Percentiles rank a stretch among this genome's conserved stretches.
phyloP scores from a whole-genome alignment of 768 basidiomycete species.

The Pulveroboletus ravenelii region DNA sequence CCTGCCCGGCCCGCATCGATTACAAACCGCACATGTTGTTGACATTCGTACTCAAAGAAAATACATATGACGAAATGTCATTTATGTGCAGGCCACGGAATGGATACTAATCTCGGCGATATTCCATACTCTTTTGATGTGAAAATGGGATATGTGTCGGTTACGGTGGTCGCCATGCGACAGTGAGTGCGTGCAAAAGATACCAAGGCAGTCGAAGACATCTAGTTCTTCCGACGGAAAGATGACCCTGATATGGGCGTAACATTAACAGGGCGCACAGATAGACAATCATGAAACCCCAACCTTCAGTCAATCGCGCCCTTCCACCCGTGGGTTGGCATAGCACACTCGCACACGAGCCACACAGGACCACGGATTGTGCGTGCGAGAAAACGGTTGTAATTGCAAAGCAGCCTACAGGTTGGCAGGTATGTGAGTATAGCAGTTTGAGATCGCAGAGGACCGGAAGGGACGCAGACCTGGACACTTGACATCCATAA shows the following conservation, averaged over 20 bases:
- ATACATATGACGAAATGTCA: constrained; percentile 9
- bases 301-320: constrained; percentile 96
- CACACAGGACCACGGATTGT: constrained; percentile 94
- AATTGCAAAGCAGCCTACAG: constrained; percentile 88
- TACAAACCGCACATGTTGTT: not conserved
- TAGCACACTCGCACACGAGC: constrained; percentile 86
- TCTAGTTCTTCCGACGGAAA: constrained; percentile 93
- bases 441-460: not conserved
- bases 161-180: constrained; percentile 2
- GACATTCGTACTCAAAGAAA: constrained; percentile 2
- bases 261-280: constrained; percentile 6
- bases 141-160: not conserved
- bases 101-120: constrained; percentile 8
- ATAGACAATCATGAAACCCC: constrained; percentile 27
- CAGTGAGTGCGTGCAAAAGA: not conserved
- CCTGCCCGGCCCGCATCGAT: too few relatives aligned
- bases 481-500: constrained; percentile 99
- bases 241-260: constrained; percentile 69
- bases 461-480: constrained; percentile 46
- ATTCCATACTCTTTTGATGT: constrained; percentile 14
- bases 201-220: not conserved
- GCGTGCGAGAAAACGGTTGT: constrained; percentile 99
- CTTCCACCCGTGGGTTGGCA: constrained; percentile 99
- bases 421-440: not conserved
- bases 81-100: constrained; percentile 2